These are phyloP conservation scores for Hippophae gyantsensis DNA, from an alignment of 306 rosid species.

Conservation along the genomic window DNA sequence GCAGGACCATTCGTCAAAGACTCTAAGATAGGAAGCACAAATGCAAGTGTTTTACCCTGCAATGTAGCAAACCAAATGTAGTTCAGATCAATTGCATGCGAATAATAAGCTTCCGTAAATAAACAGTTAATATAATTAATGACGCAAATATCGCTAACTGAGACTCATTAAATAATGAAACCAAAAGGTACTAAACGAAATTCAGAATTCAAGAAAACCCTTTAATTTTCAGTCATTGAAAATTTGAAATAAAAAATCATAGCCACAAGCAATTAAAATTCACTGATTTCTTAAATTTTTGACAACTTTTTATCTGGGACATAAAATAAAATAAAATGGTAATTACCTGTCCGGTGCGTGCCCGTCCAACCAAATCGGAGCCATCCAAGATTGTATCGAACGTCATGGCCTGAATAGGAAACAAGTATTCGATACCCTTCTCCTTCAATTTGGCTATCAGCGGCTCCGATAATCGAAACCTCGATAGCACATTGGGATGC, in stretches of 20 bases:
- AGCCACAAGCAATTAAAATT: too few species aligned
- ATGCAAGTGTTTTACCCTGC: conserved; percentile 91
- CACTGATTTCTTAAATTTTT: too few species aligned
- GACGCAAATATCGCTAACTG: too few species aligned
- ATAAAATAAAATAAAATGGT: too few species aligned
- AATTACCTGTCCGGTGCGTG: conserved; percentile 88
- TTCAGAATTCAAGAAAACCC: too few species aligned
- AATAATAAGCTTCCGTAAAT: too few species aligned
- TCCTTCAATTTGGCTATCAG: conserved; percentile 56
- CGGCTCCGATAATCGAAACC: conserved; percentile 62
- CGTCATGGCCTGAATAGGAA: conserved; percentile 91
- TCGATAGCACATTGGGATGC: conserved; percentile 52
- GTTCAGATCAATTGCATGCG: not conserved
- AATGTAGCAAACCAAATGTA: conserved; percentile 5
- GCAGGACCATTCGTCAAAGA: conserved; percentile 56
- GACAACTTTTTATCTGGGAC: too few species aligned
- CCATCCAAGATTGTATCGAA: conserved; percentile 60
- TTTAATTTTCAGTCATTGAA: too few species aligned
- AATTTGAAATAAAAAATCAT: too few species aligned
- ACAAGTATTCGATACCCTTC: conserved; percentile 63
- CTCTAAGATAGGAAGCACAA: conserved; percentile 84
- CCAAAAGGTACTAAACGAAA: too few species aligned
- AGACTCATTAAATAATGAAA: too few species aligned
- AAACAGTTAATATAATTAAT: too few species aligned
- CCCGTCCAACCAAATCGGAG: conserved; percentile 84